Conservation (phyloP, 805 yeast genomes). For the Pichia gijzeniarum region DNA sequence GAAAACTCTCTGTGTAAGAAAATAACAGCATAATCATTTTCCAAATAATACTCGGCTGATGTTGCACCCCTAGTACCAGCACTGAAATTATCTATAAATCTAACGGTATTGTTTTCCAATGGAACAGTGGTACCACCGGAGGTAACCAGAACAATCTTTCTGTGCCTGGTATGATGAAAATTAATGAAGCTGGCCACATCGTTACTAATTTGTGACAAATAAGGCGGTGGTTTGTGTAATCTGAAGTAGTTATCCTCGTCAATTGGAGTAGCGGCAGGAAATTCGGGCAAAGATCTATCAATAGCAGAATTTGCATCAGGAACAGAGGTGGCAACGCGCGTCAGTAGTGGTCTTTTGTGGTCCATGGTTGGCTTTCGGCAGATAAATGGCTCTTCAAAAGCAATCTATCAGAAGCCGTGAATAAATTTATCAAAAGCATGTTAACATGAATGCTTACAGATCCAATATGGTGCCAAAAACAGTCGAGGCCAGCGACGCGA, state of each 20-base stretch:
- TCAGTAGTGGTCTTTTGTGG: slow-evolving; percentile 3
- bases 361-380: neutral
- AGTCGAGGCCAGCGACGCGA: no score
- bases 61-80: slow-evolving; percentile 99
- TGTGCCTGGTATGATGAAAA: slow-evolving; percentile 38
- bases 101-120: slow-evolving; percentile 89
- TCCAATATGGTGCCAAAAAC: no score
- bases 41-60: slow-evolving; percentile 85
- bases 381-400: neutral
- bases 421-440: no score
- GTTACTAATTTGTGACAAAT: slow-evolving; percentile 53
- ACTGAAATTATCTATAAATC: slow-evolving; percentile 93
- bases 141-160: slow-evolving; percentile 74
- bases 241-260: slow-evolving; percentile 77
- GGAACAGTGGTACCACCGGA: slow-evolving; percentile 99
- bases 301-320: slow-evolving; percentile 72
- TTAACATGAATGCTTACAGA: no score
- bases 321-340: slow-evolving; percentile 42
- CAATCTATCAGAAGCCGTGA: neutral
- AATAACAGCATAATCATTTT: slow-evolving; percentile 83
- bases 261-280: slow-evolving; percentile 64
- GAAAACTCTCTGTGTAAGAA: slow-evolving; percentile 91
- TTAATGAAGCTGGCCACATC: slow-evolving; percentile 58
- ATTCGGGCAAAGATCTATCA: slow-evolving; percentile 67
- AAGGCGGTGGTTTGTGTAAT: slow-evolving; percentile 65